These are phyloP conservation scores for Lodderomyces metapsilosis DNA, from an alignment of 1,139 yeast species.

Conservation along the genomic window DNA sequence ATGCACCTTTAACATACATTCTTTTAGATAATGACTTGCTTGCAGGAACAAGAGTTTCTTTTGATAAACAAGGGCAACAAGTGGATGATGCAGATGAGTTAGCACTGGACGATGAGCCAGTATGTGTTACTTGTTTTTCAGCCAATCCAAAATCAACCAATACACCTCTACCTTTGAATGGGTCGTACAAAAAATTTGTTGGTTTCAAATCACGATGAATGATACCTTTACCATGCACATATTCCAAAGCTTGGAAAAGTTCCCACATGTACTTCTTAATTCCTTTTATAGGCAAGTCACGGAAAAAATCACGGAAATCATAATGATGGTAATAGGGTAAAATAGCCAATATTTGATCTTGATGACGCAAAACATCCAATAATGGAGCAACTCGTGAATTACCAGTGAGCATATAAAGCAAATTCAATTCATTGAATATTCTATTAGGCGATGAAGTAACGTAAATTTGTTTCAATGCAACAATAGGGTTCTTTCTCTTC, in stretches of 20 bases:
- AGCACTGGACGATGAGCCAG: neutral
- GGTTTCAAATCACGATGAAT: slow-evolving; percentile 92
- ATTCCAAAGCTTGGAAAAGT: slow-evolving; percentile 69
- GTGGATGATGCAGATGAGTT: neutral
- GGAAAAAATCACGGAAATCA: slow-evolving; percentile 83
- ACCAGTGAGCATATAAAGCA: slow-evolving; percentile 67
- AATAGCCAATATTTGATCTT: slow-evolving; percentile 91
- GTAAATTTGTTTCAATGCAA: slow-evolving; percentile 89
- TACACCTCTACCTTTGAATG: slow-evolving; percentile 73
- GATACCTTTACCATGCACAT: slow-evolving; percentile 72
- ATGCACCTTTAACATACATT: slow-evolving; percentile 56
- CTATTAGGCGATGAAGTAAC: slow-evolving; percentile 94
- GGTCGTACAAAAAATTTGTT: slow-evolving; percentile 81
- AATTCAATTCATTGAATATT: slow-evolving; percentile 79
- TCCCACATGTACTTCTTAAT: slow-evolving; percentile 80
- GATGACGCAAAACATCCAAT: slow-evolving; percentile 79
- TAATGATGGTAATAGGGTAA: slow-evolving; percentile 89
- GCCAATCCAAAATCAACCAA: slow-evolving; percentile 93
- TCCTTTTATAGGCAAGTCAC: slow-evolving; percentile 76
- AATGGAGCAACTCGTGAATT: slow-evolving; percentile 82
- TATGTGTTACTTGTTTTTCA: slow-evolving; percentile 37
- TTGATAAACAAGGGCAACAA: slow-evolving; percentile 33
- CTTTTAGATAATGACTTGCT: slow-evolving; percentile 32
- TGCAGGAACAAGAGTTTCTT: slow-evolving; percentile 18
- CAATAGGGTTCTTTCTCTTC: slow-evolving; percentile 51